Evolutionary conservation across 2,329 filamentous ascomycete species (phyloP).

Genomic region (Arthrobotrys iridis): DNA sequence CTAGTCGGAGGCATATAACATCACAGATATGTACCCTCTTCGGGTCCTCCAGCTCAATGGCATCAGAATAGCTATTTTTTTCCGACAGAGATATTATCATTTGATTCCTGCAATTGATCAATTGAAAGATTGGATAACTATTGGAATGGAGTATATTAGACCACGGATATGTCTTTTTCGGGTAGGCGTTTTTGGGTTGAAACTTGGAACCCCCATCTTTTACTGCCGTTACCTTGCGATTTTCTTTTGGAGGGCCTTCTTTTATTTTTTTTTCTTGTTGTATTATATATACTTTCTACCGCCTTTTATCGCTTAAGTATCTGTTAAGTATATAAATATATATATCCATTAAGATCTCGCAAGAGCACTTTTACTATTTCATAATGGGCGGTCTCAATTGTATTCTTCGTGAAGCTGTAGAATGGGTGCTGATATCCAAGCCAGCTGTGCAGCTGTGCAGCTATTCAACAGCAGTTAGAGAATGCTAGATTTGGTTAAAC

Average conservation of each 20-base stretch:
- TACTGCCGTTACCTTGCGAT: too few relatives aligned
- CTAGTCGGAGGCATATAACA: slow-evolving; percentile 35
- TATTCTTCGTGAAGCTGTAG: neutral
- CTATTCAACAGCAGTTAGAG: neutral
- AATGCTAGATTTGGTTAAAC: slow-evolving; percentile 6
- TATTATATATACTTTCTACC: slow-evolving; percentile 14
- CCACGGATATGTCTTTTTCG: neutral
- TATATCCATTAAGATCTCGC: slow-evolving; percentile 1
- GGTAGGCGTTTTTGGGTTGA: slow-evolving; percentile 14
- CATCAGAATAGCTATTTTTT: too few relatives aligned
- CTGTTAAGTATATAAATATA: neutral
- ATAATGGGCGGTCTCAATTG: neutral
- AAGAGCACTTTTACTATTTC: neutral
- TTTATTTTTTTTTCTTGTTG: slow-evolving; percentile 1
- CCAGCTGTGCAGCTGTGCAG: neutral
- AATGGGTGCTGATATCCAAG: too few relatives aligned
- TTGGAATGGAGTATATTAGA: slow-evolving; percentile 2
- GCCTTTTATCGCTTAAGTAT: neutral
- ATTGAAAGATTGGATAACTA: slow-evolving; percentile 11
- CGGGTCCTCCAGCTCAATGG: too few relatives aligned
- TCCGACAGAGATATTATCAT: too few relatives aligned
- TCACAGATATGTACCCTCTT: too few relatives aligned
- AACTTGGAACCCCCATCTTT: neutral
- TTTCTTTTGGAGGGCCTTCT: neutral
- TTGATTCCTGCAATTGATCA: too few relatives aligned